phyloP scores from a whole-genome alignment of 176 grass and related monocot genomes.

The Oryza officinalis region DNA sequence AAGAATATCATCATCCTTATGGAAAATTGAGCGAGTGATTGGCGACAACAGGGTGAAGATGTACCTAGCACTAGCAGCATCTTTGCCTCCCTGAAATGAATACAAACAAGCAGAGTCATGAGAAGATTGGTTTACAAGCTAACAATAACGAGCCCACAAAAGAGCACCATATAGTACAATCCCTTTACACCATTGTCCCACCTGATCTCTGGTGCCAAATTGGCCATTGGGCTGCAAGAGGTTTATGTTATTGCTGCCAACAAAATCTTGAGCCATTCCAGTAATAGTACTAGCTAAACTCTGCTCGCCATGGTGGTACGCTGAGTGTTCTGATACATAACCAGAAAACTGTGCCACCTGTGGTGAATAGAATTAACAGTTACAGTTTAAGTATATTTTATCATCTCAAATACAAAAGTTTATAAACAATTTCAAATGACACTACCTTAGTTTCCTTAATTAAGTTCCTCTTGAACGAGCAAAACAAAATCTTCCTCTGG shows the following conservation, averaged over 20 bases:
- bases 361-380: not conserved
- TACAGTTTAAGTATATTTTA: not conserved
- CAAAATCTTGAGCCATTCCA: slow-evolving; percentile 98
- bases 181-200: slow-evolving; percentile 16
- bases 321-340: slow-evolving; percentile 94
- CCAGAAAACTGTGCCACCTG: slow-evolving; percentile 93
- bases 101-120: not conserved
- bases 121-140: not conserved
- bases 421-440: not conserved
- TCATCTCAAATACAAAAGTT: not conserved
- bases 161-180: not conserved
- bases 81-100: slow-evolving; percentile 81
- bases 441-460: slow-evolving; percentile 76
- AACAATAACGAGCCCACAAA: not conserved
- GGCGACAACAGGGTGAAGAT: slow-evolving; percentile 63
- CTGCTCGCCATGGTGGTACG: slow-evolving; percentile 86
- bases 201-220: slow-evolving; percentile 74
- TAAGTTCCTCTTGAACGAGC: slow-evolving; percentile 88
- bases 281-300: slow-evolving; percentile 76
- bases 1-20: slow-evolving; percentile 85
- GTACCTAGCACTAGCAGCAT: slow-evolving; percentile 75
- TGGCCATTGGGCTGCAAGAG: slow-evolving; percentile 75
- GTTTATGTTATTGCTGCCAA: slow-evolving; percentile 90
- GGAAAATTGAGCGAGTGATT: slow-evolving; percentile 70
- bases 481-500: slow-evolving; percentile 88